Evolutionary conservation across 805 yeast species (phyloP).

Genomic region (Teunomyces atbi): DNA sequence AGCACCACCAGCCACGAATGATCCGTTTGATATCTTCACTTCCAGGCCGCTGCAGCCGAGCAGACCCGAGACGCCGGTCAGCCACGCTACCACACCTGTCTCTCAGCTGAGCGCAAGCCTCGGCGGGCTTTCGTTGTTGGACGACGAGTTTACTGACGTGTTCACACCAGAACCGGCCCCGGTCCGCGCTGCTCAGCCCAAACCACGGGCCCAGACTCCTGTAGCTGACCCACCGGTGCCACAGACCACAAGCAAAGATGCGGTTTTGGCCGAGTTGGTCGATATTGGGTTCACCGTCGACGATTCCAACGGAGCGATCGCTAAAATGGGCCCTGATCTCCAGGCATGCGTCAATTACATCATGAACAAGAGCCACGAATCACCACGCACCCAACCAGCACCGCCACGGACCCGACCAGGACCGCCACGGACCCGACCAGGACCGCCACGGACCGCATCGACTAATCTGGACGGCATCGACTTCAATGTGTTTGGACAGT

Average conservation of each 20-base stretch:
- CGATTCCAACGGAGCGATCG: constrained; percentile 59
- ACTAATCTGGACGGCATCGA: constrained; percentile 2
- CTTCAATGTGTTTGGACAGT: constrained; percentile 53
- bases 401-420: too few species aligned
- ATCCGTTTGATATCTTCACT: constrained; percentile 28
- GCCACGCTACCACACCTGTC: not conserved
- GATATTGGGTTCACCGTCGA: constrained; percentile 78
- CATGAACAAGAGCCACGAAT: constrained; percentile 48
- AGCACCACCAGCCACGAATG: constrained; percentile 8
- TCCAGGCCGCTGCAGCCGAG: constrained; percentile 1
- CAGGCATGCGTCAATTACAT: constrained; percentile 65
- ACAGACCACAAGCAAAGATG: constrained; percentile 27
- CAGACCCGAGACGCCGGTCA: not conserved
- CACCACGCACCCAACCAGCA: too few species aligned
- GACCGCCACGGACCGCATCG: too few species aligned
- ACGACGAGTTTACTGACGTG: constrained; percentile 45
- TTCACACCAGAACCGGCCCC: constrained; percentile 13
- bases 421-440: too few species aligned
- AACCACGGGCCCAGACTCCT: not conserved
- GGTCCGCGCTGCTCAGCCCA: not conserved
- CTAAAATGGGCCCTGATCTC: constrained; percentile 55
- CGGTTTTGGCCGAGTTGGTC: constrained; percentile 61
- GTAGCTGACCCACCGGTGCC: not conserved
- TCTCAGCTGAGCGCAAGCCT: not conserved
- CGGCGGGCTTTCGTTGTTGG: constrained; percentile 24